These are phyloP conservation scores for Arxiozyma heterogenica DNA, from an alignment of 1,139 yeast genomes.

Conservation along the genomic window DNA sequence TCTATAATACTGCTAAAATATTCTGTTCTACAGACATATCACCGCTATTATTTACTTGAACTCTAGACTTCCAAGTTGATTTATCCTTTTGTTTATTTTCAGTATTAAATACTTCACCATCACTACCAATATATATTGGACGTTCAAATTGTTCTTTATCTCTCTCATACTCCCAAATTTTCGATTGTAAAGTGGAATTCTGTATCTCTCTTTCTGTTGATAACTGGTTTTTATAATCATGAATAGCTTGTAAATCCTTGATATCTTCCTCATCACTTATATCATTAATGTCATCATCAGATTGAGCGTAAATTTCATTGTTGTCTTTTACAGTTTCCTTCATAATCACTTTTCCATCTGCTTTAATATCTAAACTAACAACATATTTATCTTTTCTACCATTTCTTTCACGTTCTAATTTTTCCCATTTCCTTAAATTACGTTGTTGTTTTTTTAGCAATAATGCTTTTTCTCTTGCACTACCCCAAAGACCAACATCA, in stretches of 20 bases:
- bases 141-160: constrained; percentile 42
- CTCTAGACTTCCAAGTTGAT: constrained; percentile 12
- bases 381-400: constrained; percentile 65
- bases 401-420: constrained; percentile 44
- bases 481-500: constrained; percentile 88
- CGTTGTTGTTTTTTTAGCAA: constrained; percentile 74
- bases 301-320: constrained; percentile 15
- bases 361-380: constrained; percentile 61
- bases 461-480: constrained; percentile 80
- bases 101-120: neutral
- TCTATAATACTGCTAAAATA: constrained; percentile 19
- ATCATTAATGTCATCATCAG: constrained; percentile 24
- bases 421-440: constrained; percentile 54
- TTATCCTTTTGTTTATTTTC: neutral
- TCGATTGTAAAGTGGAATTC: constrained; percentile 29
- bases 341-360: constrained; percentile 60
- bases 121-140: constrained; percentile 26
- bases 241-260: constrained; percentile 27
- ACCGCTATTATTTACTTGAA: constrained; percentile 16
- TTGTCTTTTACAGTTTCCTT: constrained; percentile 20
- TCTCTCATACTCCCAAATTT: constrained; percentile 51
- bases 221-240: constrained; percentile 31
- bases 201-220: constrained; percentile 27
- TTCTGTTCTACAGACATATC: constrained; percentile 20
- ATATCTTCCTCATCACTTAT: constrained; percentile 28